A percentile compares a stretch with the other conserved stretches of the same genome.
Evolutionary conservation across 192 early-diverging fungal genomes (phyloP).

Genomic region (Dispira simplex): DNA sequence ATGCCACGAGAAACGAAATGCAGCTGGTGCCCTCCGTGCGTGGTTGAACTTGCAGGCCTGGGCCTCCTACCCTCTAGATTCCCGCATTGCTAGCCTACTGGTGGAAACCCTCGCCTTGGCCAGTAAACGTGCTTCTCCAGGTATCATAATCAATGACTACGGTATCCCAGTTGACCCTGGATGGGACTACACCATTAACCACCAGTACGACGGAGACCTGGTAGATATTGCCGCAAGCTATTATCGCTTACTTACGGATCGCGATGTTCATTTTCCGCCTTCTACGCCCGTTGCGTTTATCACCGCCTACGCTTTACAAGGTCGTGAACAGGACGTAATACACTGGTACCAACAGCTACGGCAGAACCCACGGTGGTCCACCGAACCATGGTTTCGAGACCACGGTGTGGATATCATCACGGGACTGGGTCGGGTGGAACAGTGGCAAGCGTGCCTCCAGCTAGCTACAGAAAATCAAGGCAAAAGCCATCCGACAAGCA

Average conservation of each 20-base stretch:
- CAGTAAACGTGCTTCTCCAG: neutral
- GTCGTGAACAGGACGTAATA: neutral
- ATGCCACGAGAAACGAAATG: neutral
- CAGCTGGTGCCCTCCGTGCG: neutral
- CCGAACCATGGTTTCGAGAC: neutral
- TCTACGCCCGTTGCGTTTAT: no score
- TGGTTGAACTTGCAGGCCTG: neutral
- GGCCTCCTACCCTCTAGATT: neutral
- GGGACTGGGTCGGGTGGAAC: neutral
- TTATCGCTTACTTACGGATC: no score
- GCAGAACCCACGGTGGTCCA: neutral
- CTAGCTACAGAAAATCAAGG: neutral
- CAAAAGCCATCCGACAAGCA: neutral
- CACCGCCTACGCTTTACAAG: no score
- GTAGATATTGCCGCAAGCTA: no score
- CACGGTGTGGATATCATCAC: neutral
- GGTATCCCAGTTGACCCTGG: neutral
- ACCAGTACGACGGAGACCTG: no score
- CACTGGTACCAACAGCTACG: neutral
- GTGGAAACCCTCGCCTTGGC: neutral
- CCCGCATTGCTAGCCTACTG: neutral
- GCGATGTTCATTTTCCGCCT: no score
- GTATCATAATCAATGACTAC: neutral
- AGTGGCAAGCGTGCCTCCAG: neutral
- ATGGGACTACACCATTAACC: neutral